phyloP scores from a whole-genome alignment of 2,329 filamentous ascomycete species.

The Neofusicoccum laricinum region DNA sequence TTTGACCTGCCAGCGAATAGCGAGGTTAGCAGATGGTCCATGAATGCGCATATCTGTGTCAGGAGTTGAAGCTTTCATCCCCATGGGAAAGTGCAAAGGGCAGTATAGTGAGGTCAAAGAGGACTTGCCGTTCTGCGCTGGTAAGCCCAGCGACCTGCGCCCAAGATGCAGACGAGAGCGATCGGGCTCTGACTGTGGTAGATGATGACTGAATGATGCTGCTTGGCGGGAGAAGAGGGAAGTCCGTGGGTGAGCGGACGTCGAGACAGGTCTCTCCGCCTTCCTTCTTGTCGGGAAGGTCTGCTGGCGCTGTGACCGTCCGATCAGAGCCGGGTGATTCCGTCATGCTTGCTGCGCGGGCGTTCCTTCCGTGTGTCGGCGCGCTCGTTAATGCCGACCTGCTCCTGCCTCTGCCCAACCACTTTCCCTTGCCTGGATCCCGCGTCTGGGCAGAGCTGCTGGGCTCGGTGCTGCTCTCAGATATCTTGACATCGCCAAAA shows the following conservation, averaged over 20 bases:
- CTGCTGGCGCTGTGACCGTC: background rate
- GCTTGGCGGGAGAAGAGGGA: background rate
- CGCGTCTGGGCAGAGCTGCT: background rate
- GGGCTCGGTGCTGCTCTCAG: background rate
- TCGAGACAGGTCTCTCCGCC: background rate
- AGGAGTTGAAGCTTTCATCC: no score
- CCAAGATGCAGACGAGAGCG: background rate
- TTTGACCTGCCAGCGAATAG: background rate
- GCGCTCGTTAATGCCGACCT: background rate
- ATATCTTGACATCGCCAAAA: background rate
- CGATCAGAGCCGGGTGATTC: background rate
- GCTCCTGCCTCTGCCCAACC: background rate
- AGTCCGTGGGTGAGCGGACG: background rate
- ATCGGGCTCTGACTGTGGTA: background rate
- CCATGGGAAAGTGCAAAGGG: no score
- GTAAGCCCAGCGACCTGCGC: conserved; percentile 12
- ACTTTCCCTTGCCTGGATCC: background rate
- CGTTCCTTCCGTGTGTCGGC: background rate
- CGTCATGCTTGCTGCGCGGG: background rate
- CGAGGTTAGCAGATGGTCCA: background rate
- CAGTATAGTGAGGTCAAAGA: background rate
- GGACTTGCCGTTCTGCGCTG: background rate
- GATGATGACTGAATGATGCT: background rate
- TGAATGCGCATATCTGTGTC: no score
- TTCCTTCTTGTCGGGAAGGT: background rate